Evolutionary conservation across 192 early-diverging fungal genomes (phyloP).

Genomic region (Coemansia sp.): DNA sequence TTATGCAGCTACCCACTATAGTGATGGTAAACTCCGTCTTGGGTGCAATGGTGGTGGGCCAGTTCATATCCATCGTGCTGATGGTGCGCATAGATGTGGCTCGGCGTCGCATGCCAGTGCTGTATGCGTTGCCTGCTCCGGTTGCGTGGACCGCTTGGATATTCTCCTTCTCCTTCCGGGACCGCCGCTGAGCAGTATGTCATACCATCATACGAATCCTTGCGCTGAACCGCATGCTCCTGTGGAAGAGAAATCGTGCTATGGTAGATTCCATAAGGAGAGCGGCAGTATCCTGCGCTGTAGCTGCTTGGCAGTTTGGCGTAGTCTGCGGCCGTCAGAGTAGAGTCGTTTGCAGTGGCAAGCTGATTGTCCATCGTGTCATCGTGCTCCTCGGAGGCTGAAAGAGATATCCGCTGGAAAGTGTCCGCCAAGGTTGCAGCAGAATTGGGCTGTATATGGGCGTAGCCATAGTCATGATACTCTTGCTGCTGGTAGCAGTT

Average conservation of each 20-base stretch:
- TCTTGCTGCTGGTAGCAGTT: background rate
- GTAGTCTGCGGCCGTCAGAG: background rate
- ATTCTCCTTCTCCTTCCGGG: background rate
- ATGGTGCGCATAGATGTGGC: slow-evolving; percentile 12
- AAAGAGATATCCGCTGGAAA: background rate
- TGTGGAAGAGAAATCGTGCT: background rate
- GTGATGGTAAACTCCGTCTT: background rate
- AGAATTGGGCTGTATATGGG: background rate
- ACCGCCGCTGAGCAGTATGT: background rate
- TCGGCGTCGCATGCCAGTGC: slow-evolving; percentile 15
- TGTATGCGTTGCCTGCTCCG: slow-evolving; percentile 6
- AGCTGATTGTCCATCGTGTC: background rate
- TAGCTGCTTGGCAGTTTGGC: slow-evolving; percentile 11
- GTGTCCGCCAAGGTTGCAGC: background rate
- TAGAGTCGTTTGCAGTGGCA: background rate
- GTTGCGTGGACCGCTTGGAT: background rate
- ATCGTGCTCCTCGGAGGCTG: background rate
- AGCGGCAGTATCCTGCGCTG: slow-evolving; percentile 15
- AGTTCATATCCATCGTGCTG: slow-evolving; percentile 10
- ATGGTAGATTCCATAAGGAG: slow-evolving; percentile 16
- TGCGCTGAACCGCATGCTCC: slow-evolving; percentile 9
- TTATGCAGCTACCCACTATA: background rate
- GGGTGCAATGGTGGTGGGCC: background rate
- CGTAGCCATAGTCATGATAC: background rate
- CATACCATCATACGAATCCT: slow-evolving; percentile 12